These are phyloP conservation scores for Brassica hybrid DNA, from an alignment of 441 rosid genomes.

Conservation along the genomic window DNA sequence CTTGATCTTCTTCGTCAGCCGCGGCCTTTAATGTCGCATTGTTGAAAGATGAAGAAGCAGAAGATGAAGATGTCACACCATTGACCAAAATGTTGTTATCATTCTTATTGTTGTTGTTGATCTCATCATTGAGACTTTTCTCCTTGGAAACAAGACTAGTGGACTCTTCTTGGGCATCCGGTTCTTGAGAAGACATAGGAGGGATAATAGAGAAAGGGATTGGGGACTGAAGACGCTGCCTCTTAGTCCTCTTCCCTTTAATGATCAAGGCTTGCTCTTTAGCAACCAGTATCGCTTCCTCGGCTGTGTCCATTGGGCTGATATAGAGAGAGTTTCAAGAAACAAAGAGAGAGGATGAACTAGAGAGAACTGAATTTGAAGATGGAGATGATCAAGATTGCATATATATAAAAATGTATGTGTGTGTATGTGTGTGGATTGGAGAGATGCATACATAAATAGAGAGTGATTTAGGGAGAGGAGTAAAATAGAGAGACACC, in stretches of 20 bases:
- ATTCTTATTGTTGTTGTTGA: neutral
- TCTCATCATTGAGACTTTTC: conserved; percentile 9
- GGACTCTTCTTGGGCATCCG: conserved; percentile 21
- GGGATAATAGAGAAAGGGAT: conserved; percentile 51
- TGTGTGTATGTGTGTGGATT: conserved; percentile 35
- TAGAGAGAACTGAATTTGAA: conserved; percentile 15
- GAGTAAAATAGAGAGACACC: conserved; percentile 49
- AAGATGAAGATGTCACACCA: conserved; percentile 45
- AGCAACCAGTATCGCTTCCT: conserved; percentile 42
- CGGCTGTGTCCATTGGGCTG: conserved; percentile 54
- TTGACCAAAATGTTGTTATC: conserved; percentile 18
- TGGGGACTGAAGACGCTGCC: conserved; percentile 71
- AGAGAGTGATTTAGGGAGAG: conserved; percentile 51
- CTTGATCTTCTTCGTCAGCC: conserved; percentile 72
- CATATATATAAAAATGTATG: conserved; percentile 16
- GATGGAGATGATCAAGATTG: conserved; percentile 30
- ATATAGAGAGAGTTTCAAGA: conserved; percentile 27
- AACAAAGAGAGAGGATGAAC: conserved; percentile 30
- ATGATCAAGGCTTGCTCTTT: conserved; percentile 48
- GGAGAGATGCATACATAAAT: conserved; percentile 34
- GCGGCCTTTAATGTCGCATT: conserved; percentile 37
- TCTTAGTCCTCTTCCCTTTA: conserved; percentile 84
- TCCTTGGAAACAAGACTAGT: conserved; percentile 43
- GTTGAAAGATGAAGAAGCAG: conserved; percentile 51
- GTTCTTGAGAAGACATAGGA: conserved; percentile 31